Conservation (phyloP, 345 rosid species). For the Lumnitzera littorea region DNA sequence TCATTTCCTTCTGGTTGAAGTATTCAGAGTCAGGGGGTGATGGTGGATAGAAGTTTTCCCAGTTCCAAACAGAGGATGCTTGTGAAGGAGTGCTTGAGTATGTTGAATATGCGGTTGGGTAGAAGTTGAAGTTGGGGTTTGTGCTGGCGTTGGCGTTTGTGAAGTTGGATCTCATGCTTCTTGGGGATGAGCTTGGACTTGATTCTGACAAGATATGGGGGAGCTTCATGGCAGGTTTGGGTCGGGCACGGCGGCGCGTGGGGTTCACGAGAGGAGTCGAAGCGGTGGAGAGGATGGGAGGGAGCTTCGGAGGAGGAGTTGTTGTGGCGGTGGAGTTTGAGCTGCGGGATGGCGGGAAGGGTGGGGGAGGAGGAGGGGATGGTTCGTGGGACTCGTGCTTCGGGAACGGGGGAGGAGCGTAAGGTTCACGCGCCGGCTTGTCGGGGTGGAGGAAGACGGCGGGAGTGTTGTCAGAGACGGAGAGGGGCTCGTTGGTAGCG, state of each 20-base stretch:
- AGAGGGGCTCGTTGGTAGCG: slow-evolving; percentile 67
- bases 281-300: slow-evolving; percentile 42
- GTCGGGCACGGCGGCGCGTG: slow-evolving; percentile 1
- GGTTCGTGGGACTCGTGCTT: slow-evolving; percentile 14
- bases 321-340: slow-evolving; percentile 33
- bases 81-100: slow-evolving; percentile 82
- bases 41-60: slow-evolving; percentile 95
- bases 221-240: slow-evolving; percentile 38
- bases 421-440: background rate
- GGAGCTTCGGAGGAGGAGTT: slow-evolving; percentile 36
- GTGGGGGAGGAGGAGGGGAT: slow-evolving; percentile 33
- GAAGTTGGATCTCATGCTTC: slow-evolving; percentile 44
- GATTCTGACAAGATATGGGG: slow-evolving; percentile 93
- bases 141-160: slow-evolving; percentile 14
- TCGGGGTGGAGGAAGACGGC: slow-evolving; percentile 59
- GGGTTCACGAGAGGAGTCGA: slow-evolving; percentile 34
- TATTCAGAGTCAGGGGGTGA: slow-evolving; percentile 92
- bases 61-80: slow-evolving; percentile 90
- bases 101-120: slow-evolving; percentile 65
- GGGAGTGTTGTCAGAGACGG: slow-evolving; percentile 81
- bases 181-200: slow-evolving; percentile 66
- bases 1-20: slow-evolving; percentile 45
- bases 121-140: slow-evolving; percentile 32
- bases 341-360: slow-evolving; percentile 26
- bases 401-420: slow-evolving; percentile 8